Evolutionary conservation across 202 grass and related monocot species (phyloP).

Genomic region (Brachypodium distachyon): DNA sequence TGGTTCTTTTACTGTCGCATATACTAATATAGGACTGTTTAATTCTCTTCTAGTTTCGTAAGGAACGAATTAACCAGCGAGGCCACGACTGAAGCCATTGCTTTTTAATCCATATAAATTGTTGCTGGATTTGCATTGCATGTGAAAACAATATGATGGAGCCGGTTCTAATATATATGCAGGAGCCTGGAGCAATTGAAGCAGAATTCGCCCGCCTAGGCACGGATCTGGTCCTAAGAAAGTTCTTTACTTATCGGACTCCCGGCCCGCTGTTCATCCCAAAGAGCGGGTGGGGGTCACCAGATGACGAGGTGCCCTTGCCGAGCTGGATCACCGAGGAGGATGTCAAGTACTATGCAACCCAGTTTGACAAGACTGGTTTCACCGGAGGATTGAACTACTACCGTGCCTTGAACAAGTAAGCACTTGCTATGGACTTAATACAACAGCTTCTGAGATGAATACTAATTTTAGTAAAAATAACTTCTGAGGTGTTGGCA

Average conservation of each 20-base stretch:
- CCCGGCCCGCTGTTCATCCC: constrained; percentile 39
- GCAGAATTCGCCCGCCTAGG: constrained; percentile 52
- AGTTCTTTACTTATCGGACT: constrained; percentile 30
- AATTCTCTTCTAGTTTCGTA: background rate
- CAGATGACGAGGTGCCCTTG: constrained; percentile 31
- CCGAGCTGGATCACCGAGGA: constrained; percentile 68
- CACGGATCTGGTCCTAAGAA: constrained; percentile 31
- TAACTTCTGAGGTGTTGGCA: no score
- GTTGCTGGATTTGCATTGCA: background rate
- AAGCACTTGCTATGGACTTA: no score
- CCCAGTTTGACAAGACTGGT: constrained; percentile 49
- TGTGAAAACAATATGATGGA: background rate
- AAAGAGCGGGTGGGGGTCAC: constrained; percentile 49
- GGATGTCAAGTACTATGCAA: constrained; percentile 51
- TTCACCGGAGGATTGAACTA: constrained; percentile 65
- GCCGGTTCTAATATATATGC: background rate
- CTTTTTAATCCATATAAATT: background rate
- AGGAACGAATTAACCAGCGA: background rate
- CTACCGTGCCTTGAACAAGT: constrained; percentile 64
- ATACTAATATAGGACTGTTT: background rate
- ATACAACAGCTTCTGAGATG: no score
- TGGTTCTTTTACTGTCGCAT: background rate
- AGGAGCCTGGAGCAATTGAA: constrained; percentile 60
- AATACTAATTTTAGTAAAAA: no score
- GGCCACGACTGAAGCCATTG: background rate